phyloP scores from a whole-genome alignment of 176 grass and related monocot species.

The Oryza meyeriana region DNA sequence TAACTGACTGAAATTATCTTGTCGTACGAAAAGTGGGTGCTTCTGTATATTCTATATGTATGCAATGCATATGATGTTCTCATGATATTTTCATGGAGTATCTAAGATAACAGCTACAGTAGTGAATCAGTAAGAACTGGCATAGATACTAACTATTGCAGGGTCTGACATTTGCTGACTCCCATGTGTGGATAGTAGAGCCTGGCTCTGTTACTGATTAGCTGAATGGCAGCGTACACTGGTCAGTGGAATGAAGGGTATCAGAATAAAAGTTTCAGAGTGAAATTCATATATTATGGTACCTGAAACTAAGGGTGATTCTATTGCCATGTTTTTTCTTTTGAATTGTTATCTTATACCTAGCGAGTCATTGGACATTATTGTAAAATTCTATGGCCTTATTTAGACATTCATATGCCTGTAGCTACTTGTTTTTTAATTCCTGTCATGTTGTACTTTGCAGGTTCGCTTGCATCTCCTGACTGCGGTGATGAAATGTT shows the following conservation, averaged over 20 bases:
- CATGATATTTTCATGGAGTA: neutral
- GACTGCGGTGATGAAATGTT: constrained; percentile 95
- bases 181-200: neutral
- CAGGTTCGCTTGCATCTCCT: constrained; percentile 97
- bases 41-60: neutral
- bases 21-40: neutral
- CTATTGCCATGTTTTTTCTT: neutral
- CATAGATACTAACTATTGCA: neutral
- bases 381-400: neutral
- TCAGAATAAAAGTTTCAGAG: neutral
- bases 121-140: constrained; percentile 14
- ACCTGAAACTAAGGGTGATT: neutral
- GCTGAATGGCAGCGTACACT: neutral
- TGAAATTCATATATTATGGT: neutral
- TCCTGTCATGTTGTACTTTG: constrained; percentile 29
- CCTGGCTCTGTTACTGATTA: neutral
- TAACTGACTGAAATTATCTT: constrained; percentile 16
- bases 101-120: constrained; percentile 13
- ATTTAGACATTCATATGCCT: constrained; percentile 10
- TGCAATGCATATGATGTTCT: no score
- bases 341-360: neutral
- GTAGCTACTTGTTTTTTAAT: constrained; percentile 1
- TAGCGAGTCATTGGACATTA: constrained; percentile 9
- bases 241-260: neutral
- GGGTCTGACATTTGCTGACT: neutral